Evolutionary conservation across 306 rosid genomes (phyloP), one percentile per base, ranked within the genome.

Genomic region (Ormosia emarginata): DNA sequence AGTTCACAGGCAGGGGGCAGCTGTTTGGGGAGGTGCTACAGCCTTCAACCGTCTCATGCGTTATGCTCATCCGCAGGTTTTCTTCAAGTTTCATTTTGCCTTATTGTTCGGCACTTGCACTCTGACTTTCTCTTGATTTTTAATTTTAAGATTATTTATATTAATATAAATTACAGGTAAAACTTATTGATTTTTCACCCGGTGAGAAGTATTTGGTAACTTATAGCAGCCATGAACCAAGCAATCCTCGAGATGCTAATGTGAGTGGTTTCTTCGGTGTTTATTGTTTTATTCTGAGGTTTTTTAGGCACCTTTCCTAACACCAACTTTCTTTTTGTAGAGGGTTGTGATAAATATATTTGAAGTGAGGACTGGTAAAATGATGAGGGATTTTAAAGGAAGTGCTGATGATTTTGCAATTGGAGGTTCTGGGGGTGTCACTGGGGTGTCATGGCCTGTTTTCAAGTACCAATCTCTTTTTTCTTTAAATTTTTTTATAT

Each of bases 301-400:
- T 78, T 50, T 77, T n/a, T 10, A 40, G 8, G 43, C 49, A 8
- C 33, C 53, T 30, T 74, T 72, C 17, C 84, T 91, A 66, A 92
- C 77, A 33, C 24, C 62, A 61, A 3, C 49, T 71, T 46, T 80
- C 67, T 8, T 84, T 50, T 59, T 52, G 75, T 66, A 93, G 98
- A 87, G 94, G 83, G 96, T 91, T 43, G 94, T 95, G 74, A 90
- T 95, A 70, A 89, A 93, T 83, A 88, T 93, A 79, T 95, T 94
- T 89, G 97, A 95, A 80, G 95, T 91, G 85, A 91, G 98, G 76
- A 90, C 97, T 59, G 95, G 97, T 43, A 95, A 95, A 81, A 88
- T 90, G 30, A 95, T 93, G 97, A 87, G 98, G 75, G 97, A 95
- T 75, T 95, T 93, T 63, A 95, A 93, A 81, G 98, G 97, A 67